phyloP scores from a whole-genome alignment of 139 green algal species.

The Edaphochlamys debaryana region DNA sequence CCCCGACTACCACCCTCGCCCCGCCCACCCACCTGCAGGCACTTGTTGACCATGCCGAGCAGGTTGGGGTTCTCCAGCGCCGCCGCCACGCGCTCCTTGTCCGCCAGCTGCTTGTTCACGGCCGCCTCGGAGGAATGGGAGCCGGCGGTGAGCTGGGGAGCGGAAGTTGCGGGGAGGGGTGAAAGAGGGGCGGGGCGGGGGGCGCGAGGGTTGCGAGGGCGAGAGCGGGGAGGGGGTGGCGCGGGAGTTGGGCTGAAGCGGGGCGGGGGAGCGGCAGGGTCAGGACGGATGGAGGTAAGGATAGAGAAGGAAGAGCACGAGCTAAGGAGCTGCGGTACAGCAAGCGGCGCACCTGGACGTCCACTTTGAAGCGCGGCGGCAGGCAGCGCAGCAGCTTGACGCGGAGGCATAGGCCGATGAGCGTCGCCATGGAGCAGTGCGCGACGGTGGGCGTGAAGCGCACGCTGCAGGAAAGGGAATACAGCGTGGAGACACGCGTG shows the following conservation, averaged over 20 bases:
- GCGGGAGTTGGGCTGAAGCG: no score
- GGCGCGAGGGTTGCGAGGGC: no score
- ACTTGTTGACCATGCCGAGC: slow-evolving; percentile 91
- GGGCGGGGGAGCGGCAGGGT: no score
- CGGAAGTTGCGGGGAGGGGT: neutral
- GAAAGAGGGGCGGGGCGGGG: no score
- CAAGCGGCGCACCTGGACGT: slow-evolving; percentile 68
- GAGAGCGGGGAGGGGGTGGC: no score
- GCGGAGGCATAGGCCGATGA: slow-evolving; percentile 97
- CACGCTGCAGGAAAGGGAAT: slow-evolving; percentile 59
- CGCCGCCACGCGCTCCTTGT: slow-evolving; percentile 98
- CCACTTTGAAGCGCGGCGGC: slow-evolving; percentile 92
- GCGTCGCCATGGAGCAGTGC: slow-evolving; percentile 98
- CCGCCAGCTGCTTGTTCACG: slow-evolving; percentile 98
- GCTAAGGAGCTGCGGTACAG: no score
- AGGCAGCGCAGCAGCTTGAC: slow-evolving; percentile 91
- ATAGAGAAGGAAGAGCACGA: no score
- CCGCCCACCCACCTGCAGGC: no score
- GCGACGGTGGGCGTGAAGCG: slow-evolving; percentile 90
- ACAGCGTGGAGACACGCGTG: neutral
- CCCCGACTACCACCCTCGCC: no score
- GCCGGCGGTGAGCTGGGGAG: slow-evolving; percentile 71
- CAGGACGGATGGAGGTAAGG: no score
- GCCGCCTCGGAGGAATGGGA: slow-evolving; percentile 88
- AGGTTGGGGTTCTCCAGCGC: slow-evolving; percentile 97